Evolutionary conservation across 495 filamentous ascomycete genomes (phyloP).

Genomic region (Aspergillus sclerotiicarbonarius): DNA sequence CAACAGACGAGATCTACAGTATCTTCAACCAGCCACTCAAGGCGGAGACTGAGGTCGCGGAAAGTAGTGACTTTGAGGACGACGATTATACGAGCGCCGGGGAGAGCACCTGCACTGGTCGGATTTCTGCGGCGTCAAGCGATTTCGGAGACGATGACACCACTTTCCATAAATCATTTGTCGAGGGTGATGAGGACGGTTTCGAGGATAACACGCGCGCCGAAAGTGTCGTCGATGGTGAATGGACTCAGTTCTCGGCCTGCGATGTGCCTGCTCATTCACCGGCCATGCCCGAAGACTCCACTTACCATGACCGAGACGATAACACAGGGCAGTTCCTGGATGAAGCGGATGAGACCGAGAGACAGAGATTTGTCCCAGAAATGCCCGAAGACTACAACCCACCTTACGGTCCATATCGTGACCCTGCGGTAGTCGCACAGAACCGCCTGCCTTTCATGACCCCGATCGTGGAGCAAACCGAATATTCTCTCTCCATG

Average conservation of each 20-base stretch:
- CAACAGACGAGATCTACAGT: slow-evolving; percentile 95
- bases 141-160: slow-evolving; percentile 65
- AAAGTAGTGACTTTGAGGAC: slow-evolving; percentile 61
- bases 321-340: slow-evolving; percentile 25
- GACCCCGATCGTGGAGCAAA: slow-evolving; percentile 96
- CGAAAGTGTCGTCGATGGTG: slow-evolving; percentile 61
- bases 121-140: slow-evolving; percentile 58
- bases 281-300: slow-evolving; percentile 26
- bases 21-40: slow-evolving; percentile 92
- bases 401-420: slow-evolving; percentile 68
- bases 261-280: slow-evolving; percentile 58
- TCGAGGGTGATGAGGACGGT: slow-evolving; percentile 48
- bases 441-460: slow-evolving; percentile 94
- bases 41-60: slow-evolving; percentile 42
- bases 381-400: slow-evolving; percentile 85
- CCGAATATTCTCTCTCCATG: slow-evolving; percentile 74
- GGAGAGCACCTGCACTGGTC: slow-evolving; percentile 77
- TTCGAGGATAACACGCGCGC: slow-evolving; percentile 43
- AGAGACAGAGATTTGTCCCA: slow-evolving; percentile 54
- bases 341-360: slow-evolving; percentile 23
- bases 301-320: slow-evolving; percentile 32
- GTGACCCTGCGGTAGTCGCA: slow-evolving; percentile 69
- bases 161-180: slow-evolving; percentile 40
- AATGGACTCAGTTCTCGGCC: slow-evolving; percentile 83
- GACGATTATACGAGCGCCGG: slow-evolving; percentile 79